A percentile compares a stretch with the other conserved stretches of the same genome.
Conservation (phyloP, 306 rosid genomes). For the Arachis stenosperma region DNA sequence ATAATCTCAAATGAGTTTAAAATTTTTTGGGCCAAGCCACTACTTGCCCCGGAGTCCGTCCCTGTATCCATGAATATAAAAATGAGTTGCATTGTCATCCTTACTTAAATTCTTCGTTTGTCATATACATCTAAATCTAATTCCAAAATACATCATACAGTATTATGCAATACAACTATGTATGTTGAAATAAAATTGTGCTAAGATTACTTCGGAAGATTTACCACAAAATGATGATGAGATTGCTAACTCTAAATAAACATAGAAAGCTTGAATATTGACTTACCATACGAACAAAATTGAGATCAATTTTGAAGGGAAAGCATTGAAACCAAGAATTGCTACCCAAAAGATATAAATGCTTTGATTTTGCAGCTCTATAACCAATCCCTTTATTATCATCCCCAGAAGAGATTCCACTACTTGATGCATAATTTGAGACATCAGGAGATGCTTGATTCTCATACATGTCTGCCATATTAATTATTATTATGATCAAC, state of each 20-base stretch:
- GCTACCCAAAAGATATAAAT: constrained; percentile 31
- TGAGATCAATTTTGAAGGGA: constrained; percentile 39
- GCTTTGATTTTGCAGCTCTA: constrained; percentile 38
- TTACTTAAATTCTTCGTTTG: no score
- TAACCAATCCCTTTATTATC: constrained; percentile 53
- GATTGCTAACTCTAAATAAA: not conserved
- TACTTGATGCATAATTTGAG: constrained; percentile 53
- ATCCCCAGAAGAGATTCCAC: constrained; percentile 47
- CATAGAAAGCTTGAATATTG: not conserved
- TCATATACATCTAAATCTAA: no score
- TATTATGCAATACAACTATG: no score
- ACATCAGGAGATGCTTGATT: constrained; percentile 46
- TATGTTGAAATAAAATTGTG: no score
- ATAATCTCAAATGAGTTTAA: no score
- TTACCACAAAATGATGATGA: not conserved
- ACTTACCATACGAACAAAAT: constrained; percentile 62
- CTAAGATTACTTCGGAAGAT: not conserved
- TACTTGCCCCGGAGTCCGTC: no score
- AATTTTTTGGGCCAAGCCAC: no score
- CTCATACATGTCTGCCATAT: constrained; percentile 55
- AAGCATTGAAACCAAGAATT: constrained; percentile 35
- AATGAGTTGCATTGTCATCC: no score
- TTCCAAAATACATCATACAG: no score
- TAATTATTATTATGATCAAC: not conserved
- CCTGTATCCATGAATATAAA: no score